These are phyloP conservation scores for Pseudomonodictys pantanalensis DNA, from an alignment of 495 filamentous ascomycete species.

Conservation along the genomic window DNA sequence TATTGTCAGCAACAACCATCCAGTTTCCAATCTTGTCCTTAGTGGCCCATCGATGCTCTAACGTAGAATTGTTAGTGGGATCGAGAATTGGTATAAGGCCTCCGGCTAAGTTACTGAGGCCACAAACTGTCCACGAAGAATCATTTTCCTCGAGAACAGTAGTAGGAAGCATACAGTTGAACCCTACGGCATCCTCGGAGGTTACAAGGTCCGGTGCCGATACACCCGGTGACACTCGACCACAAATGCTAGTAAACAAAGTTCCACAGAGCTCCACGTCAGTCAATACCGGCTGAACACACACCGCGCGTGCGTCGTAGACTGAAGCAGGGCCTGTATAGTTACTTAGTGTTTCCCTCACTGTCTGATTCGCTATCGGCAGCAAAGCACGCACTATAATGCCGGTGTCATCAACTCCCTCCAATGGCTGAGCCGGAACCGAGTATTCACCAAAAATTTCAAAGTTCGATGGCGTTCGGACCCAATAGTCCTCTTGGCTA, in stretches of 20 bases:
- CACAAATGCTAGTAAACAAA: neutral
- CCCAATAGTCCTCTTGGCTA: neutral
- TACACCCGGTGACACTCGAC: neutral
- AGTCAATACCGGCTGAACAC: neutral
- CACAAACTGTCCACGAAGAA: too few relatives aligned
- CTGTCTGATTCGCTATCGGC: neutral
- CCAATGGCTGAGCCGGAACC: neutral
- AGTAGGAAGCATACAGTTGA: too few relatives aligned
- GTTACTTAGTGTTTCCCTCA: neutral
- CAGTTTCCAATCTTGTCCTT: neutral
- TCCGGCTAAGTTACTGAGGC: neutral
- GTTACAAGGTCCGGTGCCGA: neutral
- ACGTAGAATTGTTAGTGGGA: neutral
- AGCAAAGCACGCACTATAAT: neutral
- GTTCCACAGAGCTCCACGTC: neutral
- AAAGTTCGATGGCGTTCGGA: neutral
- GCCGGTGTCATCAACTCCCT: neutral
- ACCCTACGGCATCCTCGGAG: too few relatives aligned
- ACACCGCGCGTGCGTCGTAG: neutral
- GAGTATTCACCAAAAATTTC: neutral
- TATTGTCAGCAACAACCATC: neutral
- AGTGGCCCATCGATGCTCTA: neutral
- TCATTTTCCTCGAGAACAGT: too few relatives aligned
- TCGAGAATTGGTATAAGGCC: neutral
- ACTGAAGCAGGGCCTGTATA: neutral